Evolutionary conservation across 2,329 filamentous ascomycete species (phyloP), one percentile per base, ranked within the genome.

Genomic region (Cucurbitaria berberidis): DNA sequence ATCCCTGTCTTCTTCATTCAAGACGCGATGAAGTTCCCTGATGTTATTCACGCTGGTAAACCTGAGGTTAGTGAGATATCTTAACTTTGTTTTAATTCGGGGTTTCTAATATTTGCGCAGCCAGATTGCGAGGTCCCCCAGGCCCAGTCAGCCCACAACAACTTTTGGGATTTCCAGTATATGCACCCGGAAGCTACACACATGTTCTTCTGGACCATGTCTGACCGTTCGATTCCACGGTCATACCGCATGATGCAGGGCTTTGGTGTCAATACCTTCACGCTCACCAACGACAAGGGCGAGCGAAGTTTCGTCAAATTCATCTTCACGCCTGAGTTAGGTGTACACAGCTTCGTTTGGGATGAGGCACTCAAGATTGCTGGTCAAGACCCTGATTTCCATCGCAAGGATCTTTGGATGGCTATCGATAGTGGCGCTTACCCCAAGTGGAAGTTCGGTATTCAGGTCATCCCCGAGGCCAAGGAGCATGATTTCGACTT

Each of bases 161-260:
- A 89, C 66, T 90, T 90, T 38, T 91, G 88, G 88, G 89, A 92
- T 66, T 91, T 91, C 62, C 79, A 84, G 35, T 73, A 58, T 58
- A 74, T 87, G 57, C 86, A 91, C 64, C 78, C 84, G 0, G 89
- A 93, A 70, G 83, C 88, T 0, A 90, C 88, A 0, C 89, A 92
- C 71, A 91, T 91, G 87, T 89, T 84, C 62, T 85, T 90, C 80
- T 93, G 89, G 89, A 78, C 86, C 26, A 90, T 91, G 86, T 89
- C 85, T 8, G 90, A 92, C 69, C 82, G 89, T 24, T 81, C 81
- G 0, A 91, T 91, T 50, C 89, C 89, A 1, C 83, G 88, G 2
- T 90, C 87, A 0, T 92, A 82, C 75, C 86, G 90, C 21, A 92
- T 92, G 89, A 92, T 93, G 88, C 89, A 93, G 62, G 90, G 90